Evolutionary conservation across 805 yeast genomes (phyloP).

Genomic region (Millerozyma miso): DNA sequence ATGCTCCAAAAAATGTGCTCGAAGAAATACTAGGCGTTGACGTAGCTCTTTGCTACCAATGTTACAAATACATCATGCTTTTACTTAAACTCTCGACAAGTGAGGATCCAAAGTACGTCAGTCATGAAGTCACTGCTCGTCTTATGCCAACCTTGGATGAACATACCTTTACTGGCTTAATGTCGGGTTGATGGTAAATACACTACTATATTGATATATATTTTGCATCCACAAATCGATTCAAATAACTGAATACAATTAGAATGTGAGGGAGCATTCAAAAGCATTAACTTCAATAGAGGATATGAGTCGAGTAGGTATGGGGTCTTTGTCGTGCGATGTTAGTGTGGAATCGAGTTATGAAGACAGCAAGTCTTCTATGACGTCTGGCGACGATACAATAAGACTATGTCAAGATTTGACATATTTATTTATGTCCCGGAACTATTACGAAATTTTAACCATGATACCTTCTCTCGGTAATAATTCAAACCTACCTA

Average conservation of each 20-base stretch:
- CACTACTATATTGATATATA: not conserved
- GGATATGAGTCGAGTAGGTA: not conserved
- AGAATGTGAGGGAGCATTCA: no score
- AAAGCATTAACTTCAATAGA: not conserved
- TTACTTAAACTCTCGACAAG: constrained; percentile 18
- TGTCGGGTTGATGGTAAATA: constrained; percentile 3
- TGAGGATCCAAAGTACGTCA: constrained; percentile 17
- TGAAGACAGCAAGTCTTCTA: not conserved
- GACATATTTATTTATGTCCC: constrained; percentile 7
- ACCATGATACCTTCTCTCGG: constrained; percentile 9
- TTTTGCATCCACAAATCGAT: constrained; percentile 4
- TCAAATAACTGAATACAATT: not conserved
- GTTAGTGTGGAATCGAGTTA: not conserved
- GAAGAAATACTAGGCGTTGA: constrained; percentile 11
- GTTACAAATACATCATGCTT: constrained; percentile 23
- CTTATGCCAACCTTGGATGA: constrained; percentile 13
- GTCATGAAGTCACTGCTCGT: constrained; percentile 21
- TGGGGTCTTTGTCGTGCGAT: not conserved
- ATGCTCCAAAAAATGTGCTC: constrained; percentile 18
- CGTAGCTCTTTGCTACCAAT: constrained; percentile 14
- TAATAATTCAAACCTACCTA: constrained; percentile 6
- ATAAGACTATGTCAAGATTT: constrained; percentile 2
- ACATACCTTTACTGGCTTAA: constrained; percentile 12
- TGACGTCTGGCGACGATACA: not conserved
- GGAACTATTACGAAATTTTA: constrained; percentile 15